Conservation (phyloP, 345 rosid species). For the Rhodamnia argentea region DNA sequence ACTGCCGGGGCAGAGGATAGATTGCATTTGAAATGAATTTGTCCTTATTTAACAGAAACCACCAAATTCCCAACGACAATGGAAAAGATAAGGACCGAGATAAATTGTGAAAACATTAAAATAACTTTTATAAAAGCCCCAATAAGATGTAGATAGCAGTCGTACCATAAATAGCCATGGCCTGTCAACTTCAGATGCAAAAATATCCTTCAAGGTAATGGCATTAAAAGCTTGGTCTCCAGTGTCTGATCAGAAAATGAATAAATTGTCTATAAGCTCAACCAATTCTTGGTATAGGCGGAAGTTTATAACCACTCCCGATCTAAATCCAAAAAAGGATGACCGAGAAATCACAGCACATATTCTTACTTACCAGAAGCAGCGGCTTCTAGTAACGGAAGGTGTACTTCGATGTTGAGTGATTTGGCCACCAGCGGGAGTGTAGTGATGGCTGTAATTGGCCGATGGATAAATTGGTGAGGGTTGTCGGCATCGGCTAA, state of each 20-base stretch:
- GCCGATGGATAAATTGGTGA: too few species aligned
- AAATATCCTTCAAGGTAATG: conserved; percentile 44
- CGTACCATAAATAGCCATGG: conserved; percentile 76
- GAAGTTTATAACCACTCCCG: not conserved
- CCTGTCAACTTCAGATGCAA: conserved; percentile 35
- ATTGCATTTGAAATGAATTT: not conserved
- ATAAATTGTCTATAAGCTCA: not conserved
- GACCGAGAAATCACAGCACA: not conserved
- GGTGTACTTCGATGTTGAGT: conserved; percentile 5
- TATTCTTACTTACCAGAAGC: conserved; percentile 47
- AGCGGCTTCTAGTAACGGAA: conserved; percentile 49
- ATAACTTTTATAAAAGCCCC: not conserved
- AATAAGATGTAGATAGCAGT: not conserved
- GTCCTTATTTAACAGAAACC: not conserved
- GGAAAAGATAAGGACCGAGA: not conserved
- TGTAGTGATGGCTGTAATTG: too few species aligned
- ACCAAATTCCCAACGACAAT: not conserved
- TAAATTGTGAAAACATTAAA: not conserved
- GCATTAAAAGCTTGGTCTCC: conserved; percentile 33
- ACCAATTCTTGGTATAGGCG: not conserved
- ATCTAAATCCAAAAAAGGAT: not conserved
- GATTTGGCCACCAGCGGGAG: too few species aligned
- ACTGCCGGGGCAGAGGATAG: not conserved
- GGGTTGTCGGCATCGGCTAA: too few species aligned
- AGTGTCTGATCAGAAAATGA: conserved; percentile 18